Base-by-base conservation (phyloP, 108 stramenopile species). In the Seminavis robusta region DNA sequence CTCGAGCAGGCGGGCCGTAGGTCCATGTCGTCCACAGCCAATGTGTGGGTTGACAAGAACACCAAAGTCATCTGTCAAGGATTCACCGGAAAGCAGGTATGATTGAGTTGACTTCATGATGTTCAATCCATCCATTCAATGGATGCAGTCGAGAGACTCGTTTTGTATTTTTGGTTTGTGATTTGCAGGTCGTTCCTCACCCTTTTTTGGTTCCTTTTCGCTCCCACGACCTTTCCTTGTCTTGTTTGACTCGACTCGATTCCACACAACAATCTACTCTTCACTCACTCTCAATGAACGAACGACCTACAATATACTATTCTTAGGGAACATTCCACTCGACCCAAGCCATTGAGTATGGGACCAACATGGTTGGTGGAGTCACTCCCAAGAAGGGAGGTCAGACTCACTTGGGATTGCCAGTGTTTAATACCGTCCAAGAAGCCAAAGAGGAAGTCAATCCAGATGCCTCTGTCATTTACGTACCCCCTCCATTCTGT, bases 381-480 rank as follows among this genome's bases (percentile, higher is more conserved):
- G 95, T 97, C 23, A 97, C 96, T 13, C 98, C 97, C 25, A 91
- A 92, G 48, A 98, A 98, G 73, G 98, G 97, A 26, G 98, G 98
- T 13, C 70, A 61, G 44, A 69, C 56, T 47, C 98, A 99, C 62
- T 76, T 99, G 13, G 97, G 93, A 5, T 74, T 94, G 33, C 98
- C 98, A 33, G 98, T 99, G 29, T 98, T 98, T 66, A 86, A 97
- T 78, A 86, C 94, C 13, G 97, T 95, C 31, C 57, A 63, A 38
- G 94, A 97, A 52, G 92, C 94, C 43, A 67, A 73, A 7, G 76
- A 77, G 0, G 86, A 59, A n/a, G 85, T 91, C 13, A 73, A 95
- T 37, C 96, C 97, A 1, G 95, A 99, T 57, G 98, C 98, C n/a
- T 86, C 86, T n/a, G 95, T 97, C 26, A 96, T 99, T 61, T 99